phyloP scores from a whole-genome alignment of 2,329 filamentous ascomycete species.

The Aspergillus hortae region DNA sequence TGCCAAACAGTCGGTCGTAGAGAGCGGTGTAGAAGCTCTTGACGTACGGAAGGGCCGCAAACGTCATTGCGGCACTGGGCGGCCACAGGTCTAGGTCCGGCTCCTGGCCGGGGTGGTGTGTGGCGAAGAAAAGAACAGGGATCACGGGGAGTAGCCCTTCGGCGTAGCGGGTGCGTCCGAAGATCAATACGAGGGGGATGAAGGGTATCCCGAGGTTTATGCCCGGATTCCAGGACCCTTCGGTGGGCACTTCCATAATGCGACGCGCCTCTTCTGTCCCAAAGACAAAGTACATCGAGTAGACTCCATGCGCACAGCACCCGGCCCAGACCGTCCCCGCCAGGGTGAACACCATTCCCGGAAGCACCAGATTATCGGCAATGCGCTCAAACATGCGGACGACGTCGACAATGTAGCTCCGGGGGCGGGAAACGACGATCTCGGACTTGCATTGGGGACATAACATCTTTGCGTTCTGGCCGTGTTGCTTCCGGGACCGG shows the following conservation, averaged over 20 bases:
- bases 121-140: constrained; percentile 55
- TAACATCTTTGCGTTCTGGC: constrained; percentile 58
- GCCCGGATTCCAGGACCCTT: constrained; percentile 44
- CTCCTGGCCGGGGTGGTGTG: constrained; percentile 41
- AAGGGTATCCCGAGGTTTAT: constrained; percentile 61
- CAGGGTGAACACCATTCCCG: constrained; percentile 56
- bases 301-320: constrained; percentile 57
- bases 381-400: constrained; percentile 57
- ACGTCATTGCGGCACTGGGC: constrained; percentile 62
- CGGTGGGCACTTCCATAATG: constrained; percentile 47
- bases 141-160: constrained; percentile 62
- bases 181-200: constrained; percentile 64
- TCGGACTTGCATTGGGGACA: constrained; percentile 88
- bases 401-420: constrained; percentile 67
- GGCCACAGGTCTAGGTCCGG: constrained; percentile 61
- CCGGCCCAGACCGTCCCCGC: constrained; percentile 49
- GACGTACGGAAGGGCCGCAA: constrained; percentile 64
- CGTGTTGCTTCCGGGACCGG: constrained; percentile 48
- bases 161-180: constrained; percentile 62
- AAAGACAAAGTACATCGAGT: constrained; percentile 64
- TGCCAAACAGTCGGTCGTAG: constrained; percentile 58
- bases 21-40: constrained; percentile 61
- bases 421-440: constrained; percentile 72
- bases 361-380: constrained; percentile 59
- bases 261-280: constrained; percentile 57